A percentile compares a stretch with the other conserved stretches of the same genome.
These are phyloP conservation scores for Pseudogymnoascus pannorum DNA, from an alignment of 2,329 filamentous ascomycete species.

Conservation along the genomic window DNA sequence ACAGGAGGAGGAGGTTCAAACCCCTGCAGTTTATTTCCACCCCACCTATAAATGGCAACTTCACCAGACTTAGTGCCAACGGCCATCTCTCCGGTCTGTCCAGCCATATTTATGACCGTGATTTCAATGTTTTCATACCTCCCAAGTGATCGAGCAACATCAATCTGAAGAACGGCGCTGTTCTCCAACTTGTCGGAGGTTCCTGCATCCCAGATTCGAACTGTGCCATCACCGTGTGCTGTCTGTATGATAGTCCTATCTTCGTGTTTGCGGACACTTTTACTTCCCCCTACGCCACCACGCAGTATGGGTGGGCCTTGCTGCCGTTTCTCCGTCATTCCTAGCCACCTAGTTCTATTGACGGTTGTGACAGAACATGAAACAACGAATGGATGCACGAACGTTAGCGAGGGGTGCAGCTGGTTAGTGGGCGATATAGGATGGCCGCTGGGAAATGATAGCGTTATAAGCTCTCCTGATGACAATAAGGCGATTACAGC, in stretches of 20 bases:
- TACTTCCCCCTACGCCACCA: constrained; percentile 68
- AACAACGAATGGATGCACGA: constrained; percentile 84
- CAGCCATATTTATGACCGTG: constrained; percentile 70
- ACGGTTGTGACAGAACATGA: constrained; percentile 65
- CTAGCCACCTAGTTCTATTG: constrained; percentile 76
- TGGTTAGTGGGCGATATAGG: constrained; percentile 90
- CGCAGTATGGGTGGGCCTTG: constrained; percentile 71
- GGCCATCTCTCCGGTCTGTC: constrained; percentile 75
- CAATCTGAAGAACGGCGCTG: constrained; percentile 69
- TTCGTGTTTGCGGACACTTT: constrained; percentile 69
- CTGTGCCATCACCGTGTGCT: constrained; percentile 81
- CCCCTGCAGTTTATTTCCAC: constrained; percentile 66
- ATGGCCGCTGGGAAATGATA: constrained; percentile 88
- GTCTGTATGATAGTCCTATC: constrained; percentile 77
- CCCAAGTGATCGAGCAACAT: constrained; percentile 74
- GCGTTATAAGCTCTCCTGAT: constrained; percentile 80
- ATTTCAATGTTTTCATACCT: constrained; percentile 72
- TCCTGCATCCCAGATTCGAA: constrained; percentile 90
- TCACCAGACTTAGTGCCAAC: constrained; percentile 80
- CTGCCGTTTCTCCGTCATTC: constrained; percentile 76
- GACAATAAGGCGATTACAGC: constrained; percentile 72
- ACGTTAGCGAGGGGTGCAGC: constrained; percentile 76
- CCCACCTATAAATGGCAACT: constrained; percentile 80
- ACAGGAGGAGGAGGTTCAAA: constrained; percentile 46
- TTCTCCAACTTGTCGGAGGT: constrained; percentile 94